These are phyloP conservation scores for Acrocalymma vagum DNA, from an alignment of 2,329 filamentous ascomycete species.

Conservation along the genomic window DNA sequence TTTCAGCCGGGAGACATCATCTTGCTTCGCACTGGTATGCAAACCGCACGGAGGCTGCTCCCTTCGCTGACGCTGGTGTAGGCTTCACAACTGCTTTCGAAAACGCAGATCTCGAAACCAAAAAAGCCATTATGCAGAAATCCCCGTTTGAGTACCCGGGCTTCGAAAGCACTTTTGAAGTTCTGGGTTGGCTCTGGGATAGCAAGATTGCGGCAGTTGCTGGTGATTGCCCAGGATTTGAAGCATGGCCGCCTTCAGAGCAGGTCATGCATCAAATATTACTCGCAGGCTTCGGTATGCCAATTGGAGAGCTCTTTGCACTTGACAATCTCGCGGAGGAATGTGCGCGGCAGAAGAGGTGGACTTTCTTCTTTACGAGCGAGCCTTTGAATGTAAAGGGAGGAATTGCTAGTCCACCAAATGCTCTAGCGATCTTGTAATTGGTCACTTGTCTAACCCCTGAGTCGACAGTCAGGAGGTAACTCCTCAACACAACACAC, in stretches of 20 bases:
- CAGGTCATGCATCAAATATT: constrained; percentile 41
- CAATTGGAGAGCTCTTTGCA: constrained; percentile 58
- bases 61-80: not conserved
- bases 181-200: constrained; percentile 32
- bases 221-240: constrained; percentile 43
- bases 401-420: constrained; percentile 40
- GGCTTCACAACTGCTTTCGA: constrained; percentile 17
- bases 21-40: constrained; percentile 27
- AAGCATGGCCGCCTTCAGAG: constrained; percentile 33
- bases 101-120: constrained; percentile 15
- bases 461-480: no score
- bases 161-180: constrained; percentile 19
- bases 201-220: constrained; percentile 45
- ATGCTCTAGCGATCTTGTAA: constrained; percentile 43
- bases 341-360: constrained; percentile 46
- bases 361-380: constrained; percentile 54
- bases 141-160: constrained; percentile 29
- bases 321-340: constrained; percentile 49
- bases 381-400: constrained; percentile 53
- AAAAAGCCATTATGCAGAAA: constrained; percentile 25
- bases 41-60: not conserved
- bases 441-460: no score
- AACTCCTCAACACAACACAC: no score
- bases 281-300: constrained; percentile 53
- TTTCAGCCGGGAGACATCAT: constrained; percentile 32